phyloP scores from a whole-genome alignment of 768 basidiomycete species.

The Pleurotus salmoneostramineus region DNA sequence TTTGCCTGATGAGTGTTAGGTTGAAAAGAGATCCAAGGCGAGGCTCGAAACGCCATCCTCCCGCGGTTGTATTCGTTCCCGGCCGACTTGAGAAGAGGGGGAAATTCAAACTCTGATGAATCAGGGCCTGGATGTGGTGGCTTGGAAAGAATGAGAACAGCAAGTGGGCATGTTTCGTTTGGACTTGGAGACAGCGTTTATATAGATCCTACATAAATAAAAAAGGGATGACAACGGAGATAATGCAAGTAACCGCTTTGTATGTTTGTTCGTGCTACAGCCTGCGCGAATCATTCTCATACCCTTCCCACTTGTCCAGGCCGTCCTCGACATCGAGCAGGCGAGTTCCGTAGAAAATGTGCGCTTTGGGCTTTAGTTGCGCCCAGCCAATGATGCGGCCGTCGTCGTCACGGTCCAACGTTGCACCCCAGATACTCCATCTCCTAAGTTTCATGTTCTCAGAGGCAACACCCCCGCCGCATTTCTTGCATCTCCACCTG shows the following conservation, averaged over 20 bases:
- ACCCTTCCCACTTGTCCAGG: slow-evolving; percentile 66
- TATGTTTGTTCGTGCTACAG: not conserved
- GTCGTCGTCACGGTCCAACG: slow-evolving; percentile 47
- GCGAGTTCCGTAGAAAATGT: slow-evolving; percentile 65
- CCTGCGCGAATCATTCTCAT: slow-evolving; percentile 39
- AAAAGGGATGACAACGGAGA: slow-evolving; percentile 2
- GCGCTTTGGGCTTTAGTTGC: slow-evolving; percentile 53
- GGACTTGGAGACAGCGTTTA: slow-evolving; percentile 1
- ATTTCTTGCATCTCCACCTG: slow-evolving; percentile 59
- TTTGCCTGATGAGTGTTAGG: slow-evolving; percentile 25
- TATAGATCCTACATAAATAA: not conserved
- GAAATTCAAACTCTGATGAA: too few relatives aligned
- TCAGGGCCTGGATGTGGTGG: not conserved
- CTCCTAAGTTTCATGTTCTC: slow-evolving; percentile 43
- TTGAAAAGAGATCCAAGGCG: slow-evolving; percentile 60
- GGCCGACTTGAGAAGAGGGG: not conserved
- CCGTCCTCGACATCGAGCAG: slow-evolving; percentile 53
- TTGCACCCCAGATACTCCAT: slow-evolving; percentile 57
- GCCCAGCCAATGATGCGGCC: slow-evolving; percentile 53
- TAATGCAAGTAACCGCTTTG: not conserved
- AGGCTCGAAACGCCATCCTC: slow-evolving; percentile 48
- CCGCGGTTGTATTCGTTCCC: slow-evolving; percentile 6
- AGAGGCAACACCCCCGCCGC: slow-evolving; percentile 51
- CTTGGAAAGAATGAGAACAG: not conserved
- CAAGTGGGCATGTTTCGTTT: not conserved